Evolutionary conservation across 2,329 filamentous ascomycete species (phyloP).

Genomic region (Pyricularia sp.): DNA sequence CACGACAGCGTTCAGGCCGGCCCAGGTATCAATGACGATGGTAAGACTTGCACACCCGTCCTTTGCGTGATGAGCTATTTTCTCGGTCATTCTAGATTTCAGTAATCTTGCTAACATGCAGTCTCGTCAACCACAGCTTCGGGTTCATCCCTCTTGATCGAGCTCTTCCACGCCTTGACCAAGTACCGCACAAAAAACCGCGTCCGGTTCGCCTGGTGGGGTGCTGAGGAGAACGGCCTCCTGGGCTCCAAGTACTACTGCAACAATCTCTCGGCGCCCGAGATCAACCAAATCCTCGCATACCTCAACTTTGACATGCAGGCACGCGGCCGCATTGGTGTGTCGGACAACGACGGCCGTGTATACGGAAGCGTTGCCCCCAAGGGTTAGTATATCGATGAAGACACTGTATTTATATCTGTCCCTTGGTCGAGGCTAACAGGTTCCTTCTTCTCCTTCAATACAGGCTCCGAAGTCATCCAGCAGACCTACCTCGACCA

Average conservation of each 20-base stretch:
- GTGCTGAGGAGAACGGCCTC: conserved; percentile 57
- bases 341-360: conserved; percentile 63
- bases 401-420: too few relatives aligned
- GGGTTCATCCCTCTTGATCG: conserved; percentile 4
- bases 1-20: conserved; percentile 54
- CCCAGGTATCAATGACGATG: conserved; percentile 72
- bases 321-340: conserved; percentile 56
- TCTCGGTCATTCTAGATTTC: background rate
- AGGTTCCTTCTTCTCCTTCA: conserved; percentile 13
- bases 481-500: conserved; percentile 42
- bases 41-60: conserved; percentile 18
- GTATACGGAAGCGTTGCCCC: conserved; percentile 53
- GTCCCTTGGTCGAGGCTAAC: background rate
- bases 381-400: conserved; percentile 20
- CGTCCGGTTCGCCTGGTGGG: conserved; percentile 60
- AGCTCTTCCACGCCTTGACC: conserved; percentile 13
- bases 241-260: conserved; percentile 56
- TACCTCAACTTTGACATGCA: conserved; percentile 63
- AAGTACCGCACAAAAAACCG: conserved; percentile 53
- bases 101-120: background rate
- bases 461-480: conserved; percentile 41
- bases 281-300: conserved; percentile 51
- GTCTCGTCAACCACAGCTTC: background rate
- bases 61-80: background rate
- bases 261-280: conserved; percentile 39